A percentile compares a stretch with the other conserved stretches of the same genome.
phyloP scores from a whole-genome alignment of 2,329 filamentous ascomycete species.

The Aspergillus intermedius region DNA sequence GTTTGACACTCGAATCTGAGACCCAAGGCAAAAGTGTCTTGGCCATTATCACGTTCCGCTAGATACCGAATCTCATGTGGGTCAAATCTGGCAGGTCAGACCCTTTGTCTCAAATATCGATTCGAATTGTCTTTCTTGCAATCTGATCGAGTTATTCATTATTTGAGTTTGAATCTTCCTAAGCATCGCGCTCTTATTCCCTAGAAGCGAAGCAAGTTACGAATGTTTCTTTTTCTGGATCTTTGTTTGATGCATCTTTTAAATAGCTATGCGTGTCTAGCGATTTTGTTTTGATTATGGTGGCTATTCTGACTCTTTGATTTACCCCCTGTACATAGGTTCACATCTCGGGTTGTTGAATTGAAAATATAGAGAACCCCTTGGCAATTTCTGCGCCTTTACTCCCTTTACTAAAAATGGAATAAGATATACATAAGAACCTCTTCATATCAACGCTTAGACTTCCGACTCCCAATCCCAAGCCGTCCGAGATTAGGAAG shows the following conservation, averaged over 20 bases:
- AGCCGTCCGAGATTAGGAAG: conserved; percentile 65
- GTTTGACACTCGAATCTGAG: not conserved
- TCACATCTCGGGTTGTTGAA: not conserved
- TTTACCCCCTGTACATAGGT: not conserved
- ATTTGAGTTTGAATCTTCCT: not conserved
- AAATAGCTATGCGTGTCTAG: not conserved
- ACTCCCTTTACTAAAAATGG: not conserved
- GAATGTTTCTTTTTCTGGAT: not conserved
- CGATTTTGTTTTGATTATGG: not conserved
- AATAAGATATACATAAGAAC: not conserved
- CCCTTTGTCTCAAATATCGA: no score
- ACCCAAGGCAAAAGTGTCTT: no score
- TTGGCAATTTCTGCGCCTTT: not conserved
- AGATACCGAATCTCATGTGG: no score
- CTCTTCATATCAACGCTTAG: conserved; percentile 28
- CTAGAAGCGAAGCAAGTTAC: not conserved
- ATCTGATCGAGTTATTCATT: not conserved
- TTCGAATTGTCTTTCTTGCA: no score
- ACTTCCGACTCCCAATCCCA: conserved; percentile 61
- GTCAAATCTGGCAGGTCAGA: no score
- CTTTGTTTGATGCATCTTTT: not conserved
- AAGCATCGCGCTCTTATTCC: no score
- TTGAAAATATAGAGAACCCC: not conserved
- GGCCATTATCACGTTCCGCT: no score
- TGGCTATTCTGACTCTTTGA: not conserved